Conservation (phyloP, 768 basidiomycete species). For the Suillus americanus region DNA sequence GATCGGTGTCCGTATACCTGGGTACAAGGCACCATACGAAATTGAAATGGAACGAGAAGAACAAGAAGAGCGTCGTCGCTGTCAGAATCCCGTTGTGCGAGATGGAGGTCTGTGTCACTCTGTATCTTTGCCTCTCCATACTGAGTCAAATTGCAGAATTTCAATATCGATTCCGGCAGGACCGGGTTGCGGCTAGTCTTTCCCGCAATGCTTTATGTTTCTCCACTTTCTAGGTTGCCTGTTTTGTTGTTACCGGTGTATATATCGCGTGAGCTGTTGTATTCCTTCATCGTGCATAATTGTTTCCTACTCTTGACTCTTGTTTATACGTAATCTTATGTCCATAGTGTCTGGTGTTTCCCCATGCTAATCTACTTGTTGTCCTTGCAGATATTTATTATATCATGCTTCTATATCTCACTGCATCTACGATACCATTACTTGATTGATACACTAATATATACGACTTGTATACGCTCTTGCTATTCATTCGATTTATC, state of each 20-base stretch:
- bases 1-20: slow-evolving; percentile 55
- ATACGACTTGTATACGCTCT: slow-evolving; percentile 5
- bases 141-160: slow-evolving; percentile 41
- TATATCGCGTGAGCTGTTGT: slow-evolving; percentile 6
- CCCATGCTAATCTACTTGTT: slow-evolving; percentile 12
- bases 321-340: slow-evolving; percentile 12
- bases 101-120: slow-evolving; percentile 45
- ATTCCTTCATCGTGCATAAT: slow-evolving; percentile 11
- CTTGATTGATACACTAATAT: slow-evolving; percentile 7
- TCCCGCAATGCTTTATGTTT: slow-evolving; percentile 49
- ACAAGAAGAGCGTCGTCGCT: slow-evolving; percentile 45
- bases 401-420: slow-evolving; percentile 5
- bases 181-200: slow-evolving; percentile 43
- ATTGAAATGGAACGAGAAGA: slow-evolving; percentile 70
- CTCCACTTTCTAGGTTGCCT: slow-evolving; percentile 55
- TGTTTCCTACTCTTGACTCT: slow-evolving; percentile 4
- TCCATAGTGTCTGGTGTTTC: slow-evolving; percentile 1
- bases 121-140: background rate
- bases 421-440: slow-evolving; percentile 9
- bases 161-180: slow-evolving; percentile 59
- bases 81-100: slow-evolving; percentile 61
- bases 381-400: slow-evolving; percentile 13
- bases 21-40: slow-evolving; percentile 67
- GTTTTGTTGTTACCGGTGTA: slow-evolving; percentile 17
- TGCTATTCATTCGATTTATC: background rate